These are phyloP conservation scores for Pseudopithomyces maydicus DNA, from an alignment of 2,329 filamentous ascomycete genomes.

Conservation along the genomic window DNA sequence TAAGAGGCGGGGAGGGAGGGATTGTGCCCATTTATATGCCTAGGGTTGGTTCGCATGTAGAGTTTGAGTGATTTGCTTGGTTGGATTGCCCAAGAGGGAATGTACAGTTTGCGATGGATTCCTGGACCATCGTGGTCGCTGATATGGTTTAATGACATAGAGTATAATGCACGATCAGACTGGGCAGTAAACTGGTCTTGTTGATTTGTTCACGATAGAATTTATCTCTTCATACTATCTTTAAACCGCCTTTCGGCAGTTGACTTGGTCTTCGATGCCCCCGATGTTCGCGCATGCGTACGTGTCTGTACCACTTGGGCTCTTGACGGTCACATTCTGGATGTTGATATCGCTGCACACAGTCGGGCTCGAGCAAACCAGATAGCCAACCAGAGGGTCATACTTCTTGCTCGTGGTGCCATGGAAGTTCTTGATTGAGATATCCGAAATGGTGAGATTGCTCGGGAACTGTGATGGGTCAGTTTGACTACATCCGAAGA, in stretches of 20 bases:
- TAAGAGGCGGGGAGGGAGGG: not conserved
- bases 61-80: not conserved
- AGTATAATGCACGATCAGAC: not conserved
- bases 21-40: constrained; percentile 12
- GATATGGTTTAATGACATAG: not conserved
- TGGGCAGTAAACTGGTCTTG: no score
- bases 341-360: constrained; percentile 58
- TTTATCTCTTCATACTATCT: not conserved
- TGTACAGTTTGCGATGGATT: no score
- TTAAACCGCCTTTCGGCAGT: constrained; percentile 26
- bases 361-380: constrained; percentile 51
- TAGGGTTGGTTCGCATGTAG: constrained; percentile 8
- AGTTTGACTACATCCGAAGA: not conserved
- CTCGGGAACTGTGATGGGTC: constrained; percentile 52
- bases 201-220: not conserved
- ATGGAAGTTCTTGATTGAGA: constrained; percentile 61
- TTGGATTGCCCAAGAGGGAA: not conserved
- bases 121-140: not conserved
- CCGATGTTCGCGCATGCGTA: constrained; percentile 52
- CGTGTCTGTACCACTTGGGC: constrained; percentile 52
- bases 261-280: constrained; percentile 34
- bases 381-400: constrained; percentile 48
- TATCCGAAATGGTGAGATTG: constrained; percentile 59
- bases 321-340: constrained; percentile 50
- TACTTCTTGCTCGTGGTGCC: constrained; percentile 58